Conservation (phyloP, 2,329 filamentous ascomycete genomes). For the Cladosporium oxysporum region DNA sequence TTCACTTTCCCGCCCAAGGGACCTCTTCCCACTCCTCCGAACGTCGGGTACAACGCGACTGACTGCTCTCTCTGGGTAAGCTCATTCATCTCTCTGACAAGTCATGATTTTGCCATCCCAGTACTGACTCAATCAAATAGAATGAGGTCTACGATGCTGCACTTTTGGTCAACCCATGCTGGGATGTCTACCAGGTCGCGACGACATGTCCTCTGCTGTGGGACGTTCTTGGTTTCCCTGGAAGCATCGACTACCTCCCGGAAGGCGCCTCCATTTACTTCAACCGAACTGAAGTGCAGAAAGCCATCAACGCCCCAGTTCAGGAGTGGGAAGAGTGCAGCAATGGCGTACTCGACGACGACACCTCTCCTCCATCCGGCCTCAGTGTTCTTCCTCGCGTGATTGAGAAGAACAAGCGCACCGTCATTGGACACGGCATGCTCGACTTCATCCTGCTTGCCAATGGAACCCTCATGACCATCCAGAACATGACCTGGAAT, state of each 20-base stretch:
- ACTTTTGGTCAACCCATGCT: slow-evolving; percentile 70
- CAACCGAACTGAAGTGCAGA: slow-evolving; percentile 42
- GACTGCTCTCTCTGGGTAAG: slow-evolving; percentile 50
- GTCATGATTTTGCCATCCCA: not conserved
- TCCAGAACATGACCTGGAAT: slow-evolving; percentile 82
- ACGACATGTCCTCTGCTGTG: slow-evolving; percentile 70
- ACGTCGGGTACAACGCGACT: slow-evolving; percentile 43
- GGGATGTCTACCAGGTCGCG: slow-evolving; percentile 72
- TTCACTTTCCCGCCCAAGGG: slow-evolving; percentile 69
- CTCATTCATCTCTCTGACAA: not conserved
- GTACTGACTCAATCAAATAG: slow-evolving; percentile 38
- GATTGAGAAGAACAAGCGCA: slow-evolving; percentile 71
- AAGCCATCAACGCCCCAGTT: slow-evolving; percentile 52
- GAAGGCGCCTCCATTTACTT: slow-evolving; percentile 57
- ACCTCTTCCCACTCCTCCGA: slow-evolving; percentile 57
- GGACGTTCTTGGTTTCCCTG: slow-evolving; percentile 70
- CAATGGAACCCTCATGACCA: slow-evolving; percentile 69
- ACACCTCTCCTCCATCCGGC: slow-evolving; percentile 57
- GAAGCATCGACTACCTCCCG: slow-evolving; percentile 64
- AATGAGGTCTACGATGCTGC: slow-evolving; percentile 58
- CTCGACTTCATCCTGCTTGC: slow-evolving; percentile 68
- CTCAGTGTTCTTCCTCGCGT: slow-evolving; percentile 66
- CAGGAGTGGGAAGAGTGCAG: slow-evolving; percentile 66
- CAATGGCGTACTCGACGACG: slow-evolving; percentile 49
- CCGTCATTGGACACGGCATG: slow-evolving; percentile 71